These are phyloP conservation scores for Elaeis oleifera DNA, from an alignment of 202 grass and related monocot species.

Conservation along the genomic window DNA sequence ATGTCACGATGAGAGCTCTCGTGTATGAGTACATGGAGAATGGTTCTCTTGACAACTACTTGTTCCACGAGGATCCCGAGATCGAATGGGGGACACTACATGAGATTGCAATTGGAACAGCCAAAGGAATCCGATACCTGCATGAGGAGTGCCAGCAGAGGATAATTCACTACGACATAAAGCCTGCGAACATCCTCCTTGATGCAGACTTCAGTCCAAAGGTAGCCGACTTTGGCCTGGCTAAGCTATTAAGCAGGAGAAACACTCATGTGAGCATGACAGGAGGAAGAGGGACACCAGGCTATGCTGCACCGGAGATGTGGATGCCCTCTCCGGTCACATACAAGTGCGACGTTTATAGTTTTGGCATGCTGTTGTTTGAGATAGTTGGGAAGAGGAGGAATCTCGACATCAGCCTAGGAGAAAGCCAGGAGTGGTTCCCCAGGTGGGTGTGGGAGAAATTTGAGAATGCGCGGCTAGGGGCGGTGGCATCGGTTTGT, in stretches of 20 bases:
- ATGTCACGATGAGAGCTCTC: background rate
- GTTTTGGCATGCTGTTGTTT: too few relatives aligned
- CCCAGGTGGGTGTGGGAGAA: conserved; percentile 1
- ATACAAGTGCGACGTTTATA: too few relatives aligned
- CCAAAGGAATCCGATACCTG: conserved; percentile 30
- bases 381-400: too few relatives aligned
- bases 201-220: background rate
- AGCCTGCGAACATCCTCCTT: background rate
- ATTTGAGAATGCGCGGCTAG: background rate
- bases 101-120: conserved; percentile 28
- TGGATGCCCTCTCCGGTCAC: too few relatives aligned
- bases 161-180: background rate
- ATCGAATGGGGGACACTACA: background rate
- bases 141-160: background rate
- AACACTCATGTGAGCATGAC: background rate
- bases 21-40: conserved; percentile 19
- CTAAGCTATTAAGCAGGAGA: background rate
- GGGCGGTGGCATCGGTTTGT: background rate
- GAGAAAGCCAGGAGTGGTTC: too few relatives aligned
- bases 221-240: background rate
- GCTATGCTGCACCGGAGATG: too few relatives aligned
- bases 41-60: conserved; percentile 1
- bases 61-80: background rate
- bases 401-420: too few relatives aligned
- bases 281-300: too few relatives aligned